Conservation (phyloP, 495 filamentous ascomycete species). For the Xanthoparmelia taractica region DNA sequence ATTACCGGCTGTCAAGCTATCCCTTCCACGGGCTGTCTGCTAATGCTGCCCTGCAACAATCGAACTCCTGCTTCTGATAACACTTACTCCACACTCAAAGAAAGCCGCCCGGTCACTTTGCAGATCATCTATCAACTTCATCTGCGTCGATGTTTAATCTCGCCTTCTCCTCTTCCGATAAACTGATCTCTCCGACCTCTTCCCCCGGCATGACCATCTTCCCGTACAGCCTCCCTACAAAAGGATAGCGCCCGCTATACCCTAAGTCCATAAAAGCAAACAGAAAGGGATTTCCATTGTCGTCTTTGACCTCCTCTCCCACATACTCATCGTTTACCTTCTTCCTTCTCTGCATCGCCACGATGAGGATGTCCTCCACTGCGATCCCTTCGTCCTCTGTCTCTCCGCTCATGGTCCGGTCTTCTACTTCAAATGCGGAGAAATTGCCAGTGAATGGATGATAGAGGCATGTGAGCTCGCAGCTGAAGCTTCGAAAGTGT, state of each 20-base stretch:
- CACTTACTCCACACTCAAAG: not conserved
- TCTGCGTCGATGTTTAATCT: not conserved
- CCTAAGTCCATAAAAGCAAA: conserved; percentile 1
- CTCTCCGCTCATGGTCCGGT: not conserved
- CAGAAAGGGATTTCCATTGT: not conserved
- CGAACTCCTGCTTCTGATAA: not conserved
- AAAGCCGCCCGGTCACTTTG: not conserved
- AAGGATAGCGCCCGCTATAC: not conserved
- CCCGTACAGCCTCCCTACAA: conserved; percentile 1
- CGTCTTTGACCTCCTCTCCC: not conserved
- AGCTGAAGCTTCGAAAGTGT: not conserved
- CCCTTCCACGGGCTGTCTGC: not conserved
- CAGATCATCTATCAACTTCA: not conserved
- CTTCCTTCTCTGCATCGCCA: conserved; percentile 4
- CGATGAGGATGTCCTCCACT: not conserved
- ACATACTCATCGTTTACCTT: not conserved
- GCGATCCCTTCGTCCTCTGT: conserved; percentile 1
- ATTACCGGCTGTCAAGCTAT: not conserved
- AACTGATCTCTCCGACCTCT: not conserved
- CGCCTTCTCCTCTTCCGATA: not conserved
- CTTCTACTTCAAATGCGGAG: not conserved
- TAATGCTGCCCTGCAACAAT: not conserved
- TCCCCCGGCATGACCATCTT: conserved; percentile 4
- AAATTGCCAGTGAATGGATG: not conserved
- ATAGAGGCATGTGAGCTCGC: conserved; percentile 2